Evolutionary conservation across 352 stramenopile genomes (phyloP).

Genomic region (Sclerospora graminicola): DNA sequence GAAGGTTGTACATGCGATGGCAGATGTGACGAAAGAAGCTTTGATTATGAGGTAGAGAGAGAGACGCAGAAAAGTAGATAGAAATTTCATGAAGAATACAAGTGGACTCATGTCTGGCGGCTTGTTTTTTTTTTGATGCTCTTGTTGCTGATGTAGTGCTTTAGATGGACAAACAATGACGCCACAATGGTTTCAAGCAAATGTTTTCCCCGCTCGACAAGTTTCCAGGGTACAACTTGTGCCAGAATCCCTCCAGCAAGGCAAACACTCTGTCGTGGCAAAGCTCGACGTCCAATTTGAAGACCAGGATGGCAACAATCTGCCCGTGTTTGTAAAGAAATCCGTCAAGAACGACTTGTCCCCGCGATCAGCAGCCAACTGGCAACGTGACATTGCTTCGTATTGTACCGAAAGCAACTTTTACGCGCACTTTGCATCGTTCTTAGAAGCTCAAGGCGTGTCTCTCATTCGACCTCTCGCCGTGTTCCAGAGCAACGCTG

Average conservation of each 20-base stretch:
- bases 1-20: slow-evolving; percentile 31
- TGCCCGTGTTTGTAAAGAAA: slow-evolving; percentile 54
- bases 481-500: slow-evolving; percentile 30
- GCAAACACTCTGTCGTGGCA: slow-evolving; percentile 45
- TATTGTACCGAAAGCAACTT: slow-evolving; percentile 52
- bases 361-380: slow-evolving; percentile 27
- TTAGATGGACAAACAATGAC: slow-evolving; percentile 36
- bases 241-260: slow-evolving; percentile 24
- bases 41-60: slow-evolving; percentile 39
- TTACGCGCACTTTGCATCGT: slow-evolving; percentile 35
- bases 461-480: slow-evolving; percentile 33
- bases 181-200: slow-evolving; percentile 31
- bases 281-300: slow-evolving; percentile 24
- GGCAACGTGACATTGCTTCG: slow-evolving; percentile 45
- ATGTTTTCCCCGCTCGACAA: slow-evolving; percentile 15
- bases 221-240: slow-evolving; percentile 19
- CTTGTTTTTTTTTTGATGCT: slow-evolving; percentile 11
- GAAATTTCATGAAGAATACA: background rate
- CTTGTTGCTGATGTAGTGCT: no score
- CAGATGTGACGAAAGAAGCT: slow-evolving; percentile 39
- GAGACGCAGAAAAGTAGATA: background rate
- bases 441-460: slow-evolving; percentile 22
- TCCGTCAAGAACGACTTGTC: slow-evolving; percentile 46
- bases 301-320: slow-evolving; percentile 3
- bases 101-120: slow-evolving; percentile 11